Percentiles rank a stretch among this genome's conserved stretches.
phyloP scores from a whole-genome alignment of 2,329 filamentous ascomycete genomes.

The Ceratocystis huliohia region DNA sequence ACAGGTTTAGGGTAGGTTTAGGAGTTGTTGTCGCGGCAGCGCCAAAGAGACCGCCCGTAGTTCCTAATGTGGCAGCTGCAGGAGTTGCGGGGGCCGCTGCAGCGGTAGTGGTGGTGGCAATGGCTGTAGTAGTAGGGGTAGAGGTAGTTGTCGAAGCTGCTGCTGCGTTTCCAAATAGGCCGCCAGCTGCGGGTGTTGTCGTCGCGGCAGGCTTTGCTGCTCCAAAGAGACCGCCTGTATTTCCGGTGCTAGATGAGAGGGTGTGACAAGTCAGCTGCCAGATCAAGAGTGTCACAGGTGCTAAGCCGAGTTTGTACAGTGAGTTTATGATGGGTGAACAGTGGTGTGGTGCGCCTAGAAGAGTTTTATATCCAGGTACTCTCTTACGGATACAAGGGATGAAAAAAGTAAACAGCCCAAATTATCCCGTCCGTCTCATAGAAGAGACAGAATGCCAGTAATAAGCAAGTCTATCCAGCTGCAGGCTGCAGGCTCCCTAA shows the following conservation, averaged over 20 bases:
- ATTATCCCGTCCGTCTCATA: background rate
- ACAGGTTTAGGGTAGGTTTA: constrained; percentile 26
- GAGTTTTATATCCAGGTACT: background rate
- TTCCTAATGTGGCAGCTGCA: constrained; percentile 24
- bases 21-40: constrained; percentile 25
- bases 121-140: constrained; percentile 25
- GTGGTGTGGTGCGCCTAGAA: background rate
- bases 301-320: no score
- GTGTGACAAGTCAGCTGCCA: constrained; percentile 9
- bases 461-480: no score
- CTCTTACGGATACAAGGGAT: background rate
- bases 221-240: constrained; percentile 14
- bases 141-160: constrained; percentile 23
- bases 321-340: no score
- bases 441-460: background rate
- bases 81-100: constrained; percentile 8
- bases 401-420: background rate
- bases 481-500: background rate
- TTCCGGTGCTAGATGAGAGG: constrained; percentile 21
- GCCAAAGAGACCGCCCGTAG: constrained; percentile 31
- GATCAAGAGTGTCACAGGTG: background rate
- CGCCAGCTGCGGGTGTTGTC: constrained; percentile 27
- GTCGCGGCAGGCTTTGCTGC: constrained; percentile 24
- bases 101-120: background rate
- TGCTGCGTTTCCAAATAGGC: constrained; percentile 29